Evolutionary conservation across 257 asterid genomes (phyloP).

Genomic region (Handroanthus guayacan): DNA sequence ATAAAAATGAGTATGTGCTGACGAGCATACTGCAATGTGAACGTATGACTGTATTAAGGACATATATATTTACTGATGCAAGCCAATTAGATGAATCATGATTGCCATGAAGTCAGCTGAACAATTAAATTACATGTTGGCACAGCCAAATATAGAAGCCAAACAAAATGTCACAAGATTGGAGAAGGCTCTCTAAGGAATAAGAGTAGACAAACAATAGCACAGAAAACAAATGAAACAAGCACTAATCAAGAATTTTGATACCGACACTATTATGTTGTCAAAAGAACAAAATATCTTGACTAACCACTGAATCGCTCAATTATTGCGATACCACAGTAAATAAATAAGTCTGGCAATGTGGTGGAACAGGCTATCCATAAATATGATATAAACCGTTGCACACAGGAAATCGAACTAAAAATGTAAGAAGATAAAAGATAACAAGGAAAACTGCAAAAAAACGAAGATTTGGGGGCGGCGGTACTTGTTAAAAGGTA

Average conservation of each 20-base stretch:
- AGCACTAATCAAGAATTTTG: slow-evolving; percentile 1
- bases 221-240: slow-evolving; percentile 25
- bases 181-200: background rate
- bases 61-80: slow-evolving; percentile 7
- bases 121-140: slow-evolving; percentile 21
- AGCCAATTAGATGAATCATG: slow-evolving; percentile 21
- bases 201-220: slow-evolving; percentile 21
- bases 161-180: slow-evolving; percentile 7
- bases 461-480: background rate
- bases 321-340: slow-evolving; percentile 11
- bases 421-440: background rate
- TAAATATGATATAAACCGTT: slow-evolving; percentile 16
- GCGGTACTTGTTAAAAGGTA: background rate
- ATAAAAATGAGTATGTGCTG: slow-evolving; percentile 89
- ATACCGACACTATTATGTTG: background rate
- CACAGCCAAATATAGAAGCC: slow-evolving; percentile 20
- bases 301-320: slow-evolving; percentile 30
- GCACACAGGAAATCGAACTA: slow-evolving; percentile 3
- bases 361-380: slow-evolving; percentile 2
- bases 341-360: slow-evolving; percentile 8
- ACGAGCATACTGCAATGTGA: slow-evolving; percentile 82
- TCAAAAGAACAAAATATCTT: slow-evolving; percentile 18
- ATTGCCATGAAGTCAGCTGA: slow-evolving; percentile 28
- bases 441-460: no score
- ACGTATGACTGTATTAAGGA: slow-evolving; percentile 19